phyloP scores from a whole-genome alignment of 345 rosid genomes.

The Acer negundo region DNA sequence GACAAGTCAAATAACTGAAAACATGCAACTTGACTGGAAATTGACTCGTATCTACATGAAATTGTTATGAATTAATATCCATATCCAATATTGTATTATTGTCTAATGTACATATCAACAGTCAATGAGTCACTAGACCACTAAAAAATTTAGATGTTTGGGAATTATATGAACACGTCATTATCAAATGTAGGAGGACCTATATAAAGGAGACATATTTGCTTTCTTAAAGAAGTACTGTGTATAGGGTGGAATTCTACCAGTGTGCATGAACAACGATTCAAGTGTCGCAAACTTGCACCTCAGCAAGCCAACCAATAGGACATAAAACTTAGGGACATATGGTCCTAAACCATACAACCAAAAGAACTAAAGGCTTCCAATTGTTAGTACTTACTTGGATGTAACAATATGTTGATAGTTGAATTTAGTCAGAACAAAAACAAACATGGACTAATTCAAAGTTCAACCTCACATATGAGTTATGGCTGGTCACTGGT shows the following conservation, averaged over 20 bases:
- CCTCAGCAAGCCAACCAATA: not conserved
- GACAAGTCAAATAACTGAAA: not conserved
- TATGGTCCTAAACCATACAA: not conserved
- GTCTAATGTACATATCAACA: no score
- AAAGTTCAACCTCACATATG: not conserved
- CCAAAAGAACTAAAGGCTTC: not conserved
- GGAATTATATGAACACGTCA: not conserved
- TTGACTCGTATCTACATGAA: not conserved
- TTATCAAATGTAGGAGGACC: not conserved
- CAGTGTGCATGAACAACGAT: not conserved
- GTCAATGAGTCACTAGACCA: no score
- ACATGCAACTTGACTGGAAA: not conserved
- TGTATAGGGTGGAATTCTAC: not conserved
- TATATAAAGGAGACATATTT: not conserved
- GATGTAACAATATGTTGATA: not conserved
- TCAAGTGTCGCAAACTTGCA: not conserved
- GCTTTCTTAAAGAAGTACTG: not conserved
- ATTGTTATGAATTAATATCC: not conserved
- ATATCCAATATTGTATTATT: not conserved
- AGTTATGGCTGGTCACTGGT: not conserved
- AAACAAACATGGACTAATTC: not conserved
- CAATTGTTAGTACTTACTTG: not conserved
- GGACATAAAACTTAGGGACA: not conserved
- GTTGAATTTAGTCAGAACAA: not conserved
- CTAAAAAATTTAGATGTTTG: not conserved